Evolutionary conservation across 352 stramenopile species (phyloP).

Genomic region (Phytophthora foliorum): DNA sequence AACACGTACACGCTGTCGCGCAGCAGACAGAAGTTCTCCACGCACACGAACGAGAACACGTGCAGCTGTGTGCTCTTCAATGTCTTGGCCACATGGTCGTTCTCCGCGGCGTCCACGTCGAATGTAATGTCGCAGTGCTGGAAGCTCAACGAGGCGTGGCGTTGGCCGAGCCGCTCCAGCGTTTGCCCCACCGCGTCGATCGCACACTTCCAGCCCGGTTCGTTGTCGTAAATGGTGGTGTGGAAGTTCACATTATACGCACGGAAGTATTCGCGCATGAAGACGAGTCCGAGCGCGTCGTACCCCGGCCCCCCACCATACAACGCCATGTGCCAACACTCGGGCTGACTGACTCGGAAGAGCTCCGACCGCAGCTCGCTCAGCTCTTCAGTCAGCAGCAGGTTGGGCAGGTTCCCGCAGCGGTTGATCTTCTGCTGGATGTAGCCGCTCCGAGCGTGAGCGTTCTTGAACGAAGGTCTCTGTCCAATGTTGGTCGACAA

Average conservation of each 20-base stretch:
- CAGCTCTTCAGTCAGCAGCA: conserved; percentile 65
- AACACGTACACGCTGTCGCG: conserved; percentile 58
- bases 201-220: conserved; percentile 62
- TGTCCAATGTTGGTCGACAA: conserved; percentile 73
- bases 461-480: conserved; percentile 71
- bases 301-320: conserved; percentile 75
- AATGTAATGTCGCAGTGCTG: conserved; percentile 73
- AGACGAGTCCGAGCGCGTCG: conserved; percentile 61
- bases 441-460: conserved; percentile 67
- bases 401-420: conserved; percentile 69
- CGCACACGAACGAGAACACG: conserved; percentile 79
- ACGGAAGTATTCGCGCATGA: conserved; percentile 67
- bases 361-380: conserved; percentile 58
- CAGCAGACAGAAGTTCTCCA: conserved; percentile 74
- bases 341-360: conserved; percentile 42
- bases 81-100: conserved; percentile 40
- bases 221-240: conserved; percentile 76
- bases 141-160: conserved; percentile 48
- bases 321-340: conserved; percentile 58
- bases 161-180: conserved; percentile 33
- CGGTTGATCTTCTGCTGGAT: conserved; percentile 77
- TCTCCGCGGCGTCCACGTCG: conserved; percentile 45
- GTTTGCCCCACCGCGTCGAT: conserved; percentile 47
- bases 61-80: conserved; percentile 52
- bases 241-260: conserved; percentile 55